phyloP scores from a whole-genome alignment of 352 stramenopile genomes.

The Pythium rhizo-oryzae region DNA sequence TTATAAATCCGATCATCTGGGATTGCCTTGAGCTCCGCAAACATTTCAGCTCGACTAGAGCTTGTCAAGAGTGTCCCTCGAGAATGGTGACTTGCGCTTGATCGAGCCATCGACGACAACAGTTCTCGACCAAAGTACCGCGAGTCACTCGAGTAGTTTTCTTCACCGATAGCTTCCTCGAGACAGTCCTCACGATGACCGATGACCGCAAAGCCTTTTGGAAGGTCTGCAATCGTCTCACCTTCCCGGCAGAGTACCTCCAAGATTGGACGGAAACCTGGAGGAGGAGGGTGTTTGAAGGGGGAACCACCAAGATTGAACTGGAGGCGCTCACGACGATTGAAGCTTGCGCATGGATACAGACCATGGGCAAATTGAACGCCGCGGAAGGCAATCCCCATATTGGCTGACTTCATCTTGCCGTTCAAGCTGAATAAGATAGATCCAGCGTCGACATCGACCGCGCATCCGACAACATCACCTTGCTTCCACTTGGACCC shows the following conservation, averaged over 20 bases:
- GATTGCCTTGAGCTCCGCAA: slow-evolving; percentile 79
- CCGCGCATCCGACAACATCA: slow-evolving; percentile 90
- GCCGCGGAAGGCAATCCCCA: slow-evolving; percentile 84
- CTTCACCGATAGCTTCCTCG: slow-evolving; percentile 83
- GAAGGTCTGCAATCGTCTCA: slow-evolving; percentile 47
- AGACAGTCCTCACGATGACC: slow-evolving; percentile 81
- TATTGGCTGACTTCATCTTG: slow-evolving; percentile 84
- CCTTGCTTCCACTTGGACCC: slow-evolving; percentile 91
- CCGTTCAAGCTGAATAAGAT: slow-evolving; percentile 94
- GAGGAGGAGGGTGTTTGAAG: slow-evolving; percentile 77
- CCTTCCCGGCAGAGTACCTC: slow-evolving; percentile 55
- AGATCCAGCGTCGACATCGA: slow-evolving; percentile 86
- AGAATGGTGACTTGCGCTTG: slow-evolving; percentile 49
- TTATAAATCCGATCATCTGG: slow-evolving; percentile 78
- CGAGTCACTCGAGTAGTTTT: slow-evolving; percentile 78
- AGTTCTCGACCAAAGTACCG: slow-evolving; percentile 81
- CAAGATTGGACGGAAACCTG: slow-evolving; percentile 79
- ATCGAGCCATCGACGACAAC: slow-evolving; percentile 72
- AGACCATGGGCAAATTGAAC: slow-evolving; percentile 83
- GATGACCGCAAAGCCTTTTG: slow-evolving; percentile 76
- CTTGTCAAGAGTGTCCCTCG: slow-evolving; percentile 24
- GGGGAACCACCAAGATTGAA: slow-evolving; percentile 86
- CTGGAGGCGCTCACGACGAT: slow-evolving; percentile 81
- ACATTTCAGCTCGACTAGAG: slow-evolving; percentile 63
- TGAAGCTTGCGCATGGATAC: slow-evolving; percentile 89